Evolutionary conservation across 768 basidiomycete species (phyloP).

Genomic region (Crassisporium funariophilum): DNA sequence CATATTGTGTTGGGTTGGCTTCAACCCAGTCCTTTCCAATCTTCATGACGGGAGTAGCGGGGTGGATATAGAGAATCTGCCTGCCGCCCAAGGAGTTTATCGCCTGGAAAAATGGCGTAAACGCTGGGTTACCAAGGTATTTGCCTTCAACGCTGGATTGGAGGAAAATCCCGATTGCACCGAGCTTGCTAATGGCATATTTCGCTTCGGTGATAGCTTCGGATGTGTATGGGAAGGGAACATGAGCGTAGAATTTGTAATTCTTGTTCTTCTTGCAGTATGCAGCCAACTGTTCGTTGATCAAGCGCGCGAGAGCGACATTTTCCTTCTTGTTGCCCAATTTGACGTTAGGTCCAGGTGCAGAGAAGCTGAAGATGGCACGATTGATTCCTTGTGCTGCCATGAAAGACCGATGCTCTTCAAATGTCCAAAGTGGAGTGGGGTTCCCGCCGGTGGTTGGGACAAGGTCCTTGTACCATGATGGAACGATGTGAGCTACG

Average conservation of each 20-base stretch:
- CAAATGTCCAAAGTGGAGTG: constrained; percentile 30
- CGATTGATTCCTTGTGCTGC: constrained; percentile 27
- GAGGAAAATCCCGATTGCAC: constrained; percentile 32
- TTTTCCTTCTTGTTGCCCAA: constrained; percentile 25
- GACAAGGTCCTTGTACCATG: constrained; percentile 30
- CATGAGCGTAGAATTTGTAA: constrained; percentile 32
- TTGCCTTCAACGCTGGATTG: constrained; percentile 32
- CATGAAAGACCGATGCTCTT: constrained; percentile 30
- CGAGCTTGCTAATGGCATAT: constrained; percentile 30
- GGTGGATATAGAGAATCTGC: constrained; percentile 33
- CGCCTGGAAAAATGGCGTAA: constrained; percentile 31
- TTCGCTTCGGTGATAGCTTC: constrained; percentile 32
- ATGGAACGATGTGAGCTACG: constrained; percentile 29
- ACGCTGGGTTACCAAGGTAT: constrained; percentile 30
- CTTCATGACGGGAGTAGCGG: constrained; percentile 28
- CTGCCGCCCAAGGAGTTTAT: constrained; percentile 24
- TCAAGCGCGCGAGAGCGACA: constrained; percentile 32
- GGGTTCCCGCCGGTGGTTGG: constrained; percentile 30
- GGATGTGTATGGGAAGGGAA: constrained; percentile 33
- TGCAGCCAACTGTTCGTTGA: constrained; percentile 36
- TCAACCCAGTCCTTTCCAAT: constrained; percentile 24
- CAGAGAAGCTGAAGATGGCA: constrained; percentile 30
- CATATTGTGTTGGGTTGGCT: constrained; percentile 34
- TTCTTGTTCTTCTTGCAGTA: constrained; percentile 22
- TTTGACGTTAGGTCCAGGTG: constrained; percentile 33